phyloP scores from a whole-genome alignment of 768 basidiomycete species.

The Tephrocybe sp. region DNA sequence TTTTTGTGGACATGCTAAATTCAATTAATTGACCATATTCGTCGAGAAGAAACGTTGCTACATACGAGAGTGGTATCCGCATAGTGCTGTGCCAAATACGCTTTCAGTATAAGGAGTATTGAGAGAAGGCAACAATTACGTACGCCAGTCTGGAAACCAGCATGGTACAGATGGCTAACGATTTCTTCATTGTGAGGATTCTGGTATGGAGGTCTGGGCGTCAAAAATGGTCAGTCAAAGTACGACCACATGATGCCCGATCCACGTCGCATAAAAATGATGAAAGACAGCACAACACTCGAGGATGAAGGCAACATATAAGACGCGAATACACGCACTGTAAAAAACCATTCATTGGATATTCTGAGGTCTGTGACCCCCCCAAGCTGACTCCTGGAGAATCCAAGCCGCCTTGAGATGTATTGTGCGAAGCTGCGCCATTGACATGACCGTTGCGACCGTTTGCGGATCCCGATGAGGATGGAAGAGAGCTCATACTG shows the following conservation, averaged over 20 bases:
- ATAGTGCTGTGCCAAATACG: constrained; percentile 58
- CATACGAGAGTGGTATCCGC: constrained; percentile 78
- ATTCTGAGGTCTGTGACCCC: constrained; percentile 40
- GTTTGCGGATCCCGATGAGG: constrained; percentile 47
- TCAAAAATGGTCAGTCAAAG: constrained; percentile 13
- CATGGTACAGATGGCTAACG: constrained; percentile 74
- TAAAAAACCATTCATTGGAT: constrained; percentile 56
- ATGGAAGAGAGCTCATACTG: constrained; percentile 37
- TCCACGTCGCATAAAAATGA: constrained; percentile 6
- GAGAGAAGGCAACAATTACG: constrained; percentile 27
- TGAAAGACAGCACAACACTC: constrained; percentile 6
- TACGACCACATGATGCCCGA: constrained; percentile 12
- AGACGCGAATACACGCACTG: constrained; percentile 44
- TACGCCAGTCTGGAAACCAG: constrained; percentile 83
- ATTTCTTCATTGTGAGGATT: constrained; percentile 76
- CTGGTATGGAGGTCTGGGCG: constrained; percentile 49
- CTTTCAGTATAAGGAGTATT: constrained; percentile 9
- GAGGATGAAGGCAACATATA: constrained; percentile 4
- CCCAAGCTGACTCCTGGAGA: constrained; percentile 34
- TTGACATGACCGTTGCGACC: constrained; percentile 52
- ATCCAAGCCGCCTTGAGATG: constrained; percentile 35
- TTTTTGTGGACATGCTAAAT: constrained; percentile 72
- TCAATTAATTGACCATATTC: constrained; percentile 6
- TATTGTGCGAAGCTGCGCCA: constrained; percentile 42
- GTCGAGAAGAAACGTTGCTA: constrained; percentile 14